These are phyloP conservation scores for Brasilioporus rufonigricans DNA, from an alignment of 768 basidiomycete genomes.

Conservation along the genomic window DNA sequence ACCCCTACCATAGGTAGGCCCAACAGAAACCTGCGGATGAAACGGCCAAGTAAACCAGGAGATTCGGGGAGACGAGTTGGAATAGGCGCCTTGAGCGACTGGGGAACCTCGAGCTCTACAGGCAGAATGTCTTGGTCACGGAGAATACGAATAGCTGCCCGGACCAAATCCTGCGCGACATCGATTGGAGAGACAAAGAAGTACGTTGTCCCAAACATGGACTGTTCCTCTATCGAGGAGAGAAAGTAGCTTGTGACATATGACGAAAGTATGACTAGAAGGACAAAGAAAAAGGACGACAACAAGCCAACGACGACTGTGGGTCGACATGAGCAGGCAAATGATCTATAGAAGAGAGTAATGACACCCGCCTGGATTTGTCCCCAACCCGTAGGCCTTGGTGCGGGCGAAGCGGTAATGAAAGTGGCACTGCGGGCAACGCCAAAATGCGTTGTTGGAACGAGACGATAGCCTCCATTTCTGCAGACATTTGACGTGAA, in stretches of 20 bases:
- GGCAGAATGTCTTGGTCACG: constrained; percentile 51
- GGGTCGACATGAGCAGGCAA: constrained; percentile 12
- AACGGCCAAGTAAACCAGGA: constrained; percentile 48
- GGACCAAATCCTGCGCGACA: constrained; percentile 57
- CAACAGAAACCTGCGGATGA: constrained; percentile 69
- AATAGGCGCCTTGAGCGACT: constrained; percentile 16
- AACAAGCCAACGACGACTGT: constrained; percentile 64
- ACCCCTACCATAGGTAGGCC: constrained; percentile 79
- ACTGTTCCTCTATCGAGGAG: constrained; percentile 55
- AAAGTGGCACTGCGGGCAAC: constrained; percentile 79
- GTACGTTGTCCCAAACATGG: constrained; percentile 34
- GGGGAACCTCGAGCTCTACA: constrained; percentile 21
- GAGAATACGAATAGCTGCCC: constrained; percentile 60
- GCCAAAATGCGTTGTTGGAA: constrained; percentile 69
- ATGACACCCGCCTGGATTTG: constrained; percentile 60
- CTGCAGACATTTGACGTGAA: constrained; percentile 77
- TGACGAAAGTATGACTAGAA: constrained; percentile 66
- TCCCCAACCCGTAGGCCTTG: constrained; percentile 64
- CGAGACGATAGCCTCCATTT: constrained; percentile 66
- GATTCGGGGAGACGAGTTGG: constrained; percentile 29
- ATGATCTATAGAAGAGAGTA: constrained; percentile 1
- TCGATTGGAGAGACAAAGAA: constrained; percentile 53
- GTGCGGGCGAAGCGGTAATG: constrained; percentile 76
- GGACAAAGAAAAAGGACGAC: constrained; percentile 60
- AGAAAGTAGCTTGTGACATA: constrained; percentile 68